Evolutionary conservation across 768 basidiomycete species (phyloP), one percentile per base, ranked within the genome.

Genomic region (Hericium alpestre): DNA sequence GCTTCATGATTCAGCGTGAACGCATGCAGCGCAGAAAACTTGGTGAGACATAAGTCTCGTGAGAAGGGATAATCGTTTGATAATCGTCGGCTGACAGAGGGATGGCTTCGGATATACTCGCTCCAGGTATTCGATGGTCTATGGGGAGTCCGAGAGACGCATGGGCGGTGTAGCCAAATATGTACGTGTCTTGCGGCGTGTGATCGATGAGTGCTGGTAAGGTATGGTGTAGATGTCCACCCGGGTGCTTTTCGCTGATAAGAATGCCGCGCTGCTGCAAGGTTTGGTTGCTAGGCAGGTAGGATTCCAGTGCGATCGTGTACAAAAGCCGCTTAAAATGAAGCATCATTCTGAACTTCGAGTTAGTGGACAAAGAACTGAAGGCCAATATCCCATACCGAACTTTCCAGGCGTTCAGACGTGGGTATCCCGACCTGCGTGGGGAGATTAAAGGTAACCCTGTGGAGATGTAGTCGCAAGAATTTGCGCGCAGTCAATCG

Each of bases 121-220:
- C 39, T 74, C 73, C 39, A 74, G 68, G 59, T 74, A 72, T 51
- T 69, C 66, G 18, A 72, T 62, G 51, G 74, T 74, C 16, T 65
- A 65, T 2, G 64, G 64, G 7, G 71, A 72, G 54, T 74, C 72
- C 5, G 71, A 67, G 3, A 73, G 43, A 16, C 62, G 53, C 7
- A 67, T 56, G 27, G 65, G 64, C 20, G 58, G 52, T 2, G 63
- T 46, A 50, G 59, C 56, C 20, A 61, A 55, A 22, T 64, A n/a
- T n/a, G n/a, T n/a, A n/a, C n/a, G n/a, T n/a, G 12, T 64, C 54
- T 18, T 72, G 63, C 20, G 43, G 16, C 16, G n/a, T 46, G 43
- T 15, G 20, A 6, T 46, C 43, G 43, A 20, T 20, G 13, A 46
- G 16, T 10, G 43, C 16, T n/a, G 18, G 43, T n/a, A 46, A n/a